Conservation (phyloP, 768 basidiomycete species). For the Podaxis sp. region DNA sequence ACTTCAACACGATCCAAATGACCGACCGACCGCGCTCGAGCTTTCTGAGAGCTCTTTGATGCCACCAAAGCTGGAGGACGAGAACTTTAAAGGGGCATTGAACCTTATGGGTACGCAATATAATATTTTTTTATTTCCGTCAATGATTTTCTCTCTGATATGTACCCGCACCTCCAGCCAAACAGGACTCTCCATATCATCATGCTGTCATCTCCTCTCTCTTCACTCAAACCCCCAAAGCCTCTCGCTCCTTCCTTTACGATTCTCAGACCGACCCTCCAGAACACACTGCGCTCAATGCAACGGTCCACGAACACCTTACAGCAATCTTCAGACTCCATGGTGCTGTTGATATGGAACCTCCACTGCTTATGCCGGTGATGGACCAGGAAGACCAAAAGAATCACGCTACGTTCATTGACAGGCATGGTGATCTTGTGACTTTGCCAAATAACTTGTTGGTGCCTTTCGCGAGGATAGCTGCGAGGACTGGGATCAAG, state of each 20-base stretch:
- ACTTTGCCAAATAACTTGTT: conserved; percentile 68
- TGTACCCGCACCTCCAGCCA: conserved; percentile 37
- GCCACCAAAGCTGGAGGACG: conserved; percentile 76
- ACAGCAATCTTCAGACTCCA: conserved; percentile 79
- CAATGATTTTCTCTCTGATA: background rate
- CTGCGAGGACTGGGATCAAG: conserved; percentile 58
- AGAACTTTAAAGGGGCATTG: conserved; percentile 79
- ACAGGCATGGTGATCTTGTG: conserved; percentile 75
- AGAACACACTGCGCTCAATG: conserved; percentile 67
- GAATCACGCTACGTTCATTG: conserved; percentile 69
- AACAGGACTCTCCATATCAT: conserved; percentile 78
- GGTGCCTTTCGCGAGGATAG: conserved; percentile 76
- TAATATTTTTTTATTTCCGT: background rate
- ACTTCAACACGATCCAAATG: conserved; percentile 74
- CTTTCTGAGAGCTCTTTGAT: conserved; percentile 75
- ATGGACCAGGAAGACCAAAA: conserved; percentile 59
- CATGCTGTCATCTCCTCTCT: conserved; percentile 73
- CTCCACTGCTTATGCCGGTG: conserved; percentile 77
- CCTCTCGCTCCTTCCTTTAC: conserved; percentile 66
- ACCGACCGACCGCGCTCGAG: conserved; percentile 78
- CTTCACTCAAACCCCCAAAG: conserved; percentile 68
- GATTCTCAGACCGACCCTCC: conserved; percentile 65
- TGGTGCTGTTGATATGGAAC: conserved; percentile 85
- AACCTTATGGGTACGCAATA: conserved; percentile 60
- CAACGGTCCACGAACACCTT: conserved; percentile 73